Evolutionary conservation across 1,284 basidiomycete species (phyloP), one percentile per base, ranked within the genome.

Genomic region (Cutaneotrichosporon sp.): DNA sequence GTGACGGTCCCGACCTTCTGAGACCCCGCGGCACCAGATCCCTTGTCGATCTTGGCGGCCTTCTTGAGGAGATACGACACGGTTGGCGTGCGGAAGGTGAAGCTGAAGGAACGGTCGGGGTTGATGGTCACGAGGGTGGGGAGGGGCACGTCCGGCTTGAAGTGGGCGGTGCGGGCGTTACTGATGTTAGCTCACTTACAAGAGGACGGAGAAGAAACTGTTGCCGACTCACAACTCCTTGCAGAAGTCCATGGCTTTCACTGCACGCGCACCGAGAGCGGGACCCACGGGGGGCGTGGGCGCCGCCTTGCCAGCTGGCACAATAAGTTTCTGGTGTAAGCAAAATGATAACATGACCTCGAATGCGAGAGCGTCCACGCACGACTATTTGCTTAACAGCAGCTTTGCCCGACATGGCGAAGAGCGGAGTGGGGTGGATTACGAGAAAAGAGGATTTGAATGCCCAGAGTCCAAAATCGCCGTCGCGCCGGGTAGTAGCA

Each of bases 211-310:
- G n/a, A 9, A 12, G 11, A n/a, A n/a, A n/a, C n/a, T n/a, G n/a
- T n/a, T n/a, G 24, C 8, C 12, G 24, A 70, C 69, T 61, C 53
- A 74, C 74, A 75, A 96, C 72, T 94, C 91, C 74, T 97, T 98
- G 79, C 92, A 96, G 73, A 98, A 99, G 78, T 99, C 96, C 86
- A 98, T 98, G 17, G 93, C 94, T 78, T 97, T 97, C 62, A 99
- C 92, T 67, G 96, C 96, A 70, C 91, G 86, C 61, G 96, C 93
- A 79, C 96, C 96, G 48, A 97, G 84, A 19, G 93, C 93, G 49
- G 96, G 94, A 64, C 94, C 96, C 48, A 98, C 88, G 17, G 94
- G 94, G 43, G 94, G 94, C 51, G 91, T 90, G 19, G 94, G 93
- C 22, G 91, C 86, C 31, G 94, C 94, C 74, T 97, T 97, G 37